These are phyloP conservation scores for Metschnikowia lochheadii DNA, from an alignment of 805 yeast genomes.

Conservation along the genomic window DNA sequence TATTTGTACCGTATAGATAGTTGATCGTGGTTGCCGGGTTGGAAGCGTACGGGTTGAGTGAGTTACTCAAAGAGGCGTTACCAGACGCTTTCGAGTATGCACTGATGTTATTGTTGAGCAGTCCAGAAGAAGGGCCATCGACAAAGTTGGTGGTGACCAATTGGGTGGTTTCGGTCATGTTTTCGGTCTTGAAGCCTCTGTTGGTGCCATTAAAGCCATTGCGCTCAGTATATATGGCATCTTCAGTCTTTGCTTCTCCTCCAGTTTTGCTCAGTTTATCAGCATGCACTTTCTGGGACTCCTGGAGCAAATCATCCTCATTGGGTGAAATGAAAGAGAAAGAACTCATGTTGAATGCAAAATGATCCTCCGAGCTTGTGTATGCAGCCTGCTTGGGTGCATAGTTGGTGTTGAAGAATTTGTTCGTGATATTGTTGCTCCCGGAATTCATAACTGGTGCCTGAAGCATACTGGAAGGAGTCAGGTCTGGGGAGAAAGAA, in stretches of 20 bases:
- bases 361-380: slow-evolving; percentile 24
- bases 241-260: not conserved
- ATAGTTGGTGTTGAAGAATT: slow-evolving; percentile 30
- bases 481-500: slow-evolving; percentile 4
- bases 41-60: slow-evolving; percentile 28
- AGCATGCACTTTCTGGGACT: not conserved
- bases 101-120: slow-evolving; percentile 1
- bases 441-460: slow-evolving; percentile 26
- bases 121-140: slow-evolving; percentile 13
- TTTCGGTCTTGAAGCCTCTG: not conserved
- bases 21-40: slow-evolving; percentile 33
- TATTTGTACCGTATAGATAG: slow-evolving; percentile 38
- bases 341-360: slow-evolving; percentile 32
- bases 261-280: not conserved
- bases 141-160: slow-evolving; percentile 16
- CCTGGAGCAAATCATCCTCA: not conserved
- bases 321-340: slow-evolving; percentile 15
- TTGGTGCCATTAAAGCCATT: slow-evolving; percentile 6
- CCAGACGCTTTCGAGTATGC: not conserved
- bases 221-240: not conserved
- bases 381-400: slow-evolving; percentile 9
- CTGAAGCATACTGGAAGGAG: slow-evolving; percentile 18
- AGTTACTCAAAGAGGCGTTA: slow-evolving; percentile 12
- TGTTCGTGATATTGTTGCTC: slow-evolving; percentile 35
- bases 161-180: not conserved